Percentiles rank a stretch among this genome's conserved stretches.
Evolutionary conservation across 2,329 filamentous ascomycete genomes (phyloP).

Genomic region (Colletotrichum higginsianum): DNA sequence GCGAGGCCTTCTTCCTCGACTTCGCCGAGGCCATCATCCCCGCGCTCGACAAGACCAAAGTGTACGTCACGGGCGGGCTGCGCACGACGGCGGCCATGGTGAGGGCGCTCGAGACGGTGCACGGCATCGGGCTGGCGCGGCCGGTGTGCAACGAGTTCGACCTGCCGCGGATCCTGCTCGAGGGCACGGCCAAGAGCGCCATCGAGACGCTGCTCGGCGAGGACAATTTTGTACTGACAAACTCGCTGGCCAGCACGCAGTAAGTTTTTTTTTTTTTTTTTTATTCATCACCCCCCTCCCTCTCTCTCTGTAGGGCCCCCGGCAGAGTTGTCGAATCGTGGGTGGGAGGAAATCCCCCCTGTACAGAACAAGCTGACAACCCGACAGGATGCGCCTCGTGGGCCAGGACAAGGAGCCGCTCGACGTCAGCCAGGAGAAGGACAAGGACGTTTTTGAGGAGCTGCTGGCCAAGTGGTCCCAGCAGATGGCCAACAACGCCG

Average conservation of each 20-base stretch:
- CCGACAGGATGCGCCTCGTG: constrained; percentile 49
- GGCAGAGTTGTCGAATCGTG: no score
- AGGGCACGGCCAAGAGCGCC: constrained; percentile 61
- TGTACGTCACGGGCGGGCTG: constrained; percentile 73
- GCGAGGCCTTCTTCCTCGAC: constrained; percentile 73
- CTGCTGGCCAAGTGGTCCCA: constrained; percentile 50
- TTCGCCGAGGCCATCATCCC: constrained; percentile 69
- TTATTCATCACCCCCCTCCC: no score
- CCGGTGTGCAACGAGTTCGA: constrained; percentile 53
- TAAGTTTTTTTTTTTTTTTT: constrained; percentile 33
- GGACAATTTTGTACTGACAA: constrained; percentile 62
- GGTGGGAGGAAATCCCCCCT: no score
- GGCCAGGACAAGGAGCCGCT: constrained; percentile 51
- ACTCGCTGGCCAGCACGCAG: constrained; percentile 51
- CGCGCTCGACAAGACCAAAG: constrained; percentile 64
- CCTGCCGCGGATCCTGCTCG: constrained; percentile 47
- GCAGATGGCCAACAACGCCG: constrained; percentile 50
- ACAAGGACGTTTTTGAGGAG: constrained; percentile 49
- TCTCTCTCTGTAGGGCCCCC: no score
- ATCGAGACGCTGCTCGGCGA: constrained; percentile 64
- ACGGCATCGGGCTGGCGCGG: constrained; percentile 71
- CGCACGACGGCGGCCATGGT: constrained; percentile 70
- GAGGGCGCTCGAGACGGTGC: constrained; percentile 68
- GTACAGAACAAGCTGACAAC: not conserved
- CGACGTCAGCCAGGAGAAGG: constrained; percentile 50